Conservation (phyloP, 768 basidiomycete species). For the Pleurotus tuoliensis region DNA sequence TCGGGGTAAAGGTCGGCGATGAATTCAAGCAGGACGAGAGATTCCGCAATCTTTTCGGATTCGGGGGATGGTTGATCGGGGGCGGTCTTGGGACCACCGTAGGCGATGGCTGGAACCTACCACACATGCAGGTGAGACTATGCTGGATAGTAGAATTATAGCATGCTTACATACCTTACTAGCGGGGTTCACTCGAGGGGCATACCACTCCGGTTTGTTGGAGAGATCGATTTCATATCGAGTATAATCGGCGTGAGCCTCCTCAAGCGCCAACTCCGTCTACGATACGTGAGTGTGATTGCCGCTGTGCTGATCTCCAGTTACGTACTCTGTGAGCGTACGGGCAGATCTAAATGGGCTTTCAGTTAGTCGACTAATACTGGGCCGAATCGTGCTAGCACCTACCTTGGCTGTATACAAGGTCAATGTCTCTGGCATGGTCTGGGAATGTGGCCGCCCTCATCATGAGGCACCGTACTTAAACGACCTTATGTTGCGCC, state of each 20-base stretch:
- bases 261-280: constrained; percentile 60
- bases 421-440: constrained; percentile 3
- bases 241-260: constrained; percentile 45
- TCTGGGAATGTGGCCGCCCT: no score
- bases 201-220: constrained; percentile 72
- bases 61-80: constrained; percentile 57
- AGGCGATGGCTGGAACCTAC: constrained; percentile 56
- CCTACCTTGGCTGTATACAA: constrained; percentile 1
- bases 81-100: constrained; percentile 55
- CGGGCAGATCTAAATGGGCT: background rate
- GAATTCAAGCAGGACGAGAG: constrained; percentile 63
- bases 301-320: background rate
- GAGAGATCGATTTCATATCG: constrained; percentile 54
- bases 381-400: background rate
- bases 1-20: constrained; percentile 55
- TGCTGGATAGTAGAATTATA: background rate
- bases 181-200: constrained; percentile 59
- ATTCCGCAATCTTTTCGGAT: constrained; percentile 60
- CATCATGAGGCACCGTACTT: background rate
- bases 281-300: constrained; percentile 15
- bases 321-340: constrained; percentile 3
- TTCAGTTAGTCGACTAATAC: background rate
- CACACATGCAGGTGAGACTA: background rate
- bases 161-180: constrained; percentile 46
- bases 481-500: background rate